A percentile compares a stretch with the other conserved stretches of the same genome.
Evolutionary conservation across 352 stramenopile species (phyloP).

Genomic region (Phytophthora idaei): DNA sequence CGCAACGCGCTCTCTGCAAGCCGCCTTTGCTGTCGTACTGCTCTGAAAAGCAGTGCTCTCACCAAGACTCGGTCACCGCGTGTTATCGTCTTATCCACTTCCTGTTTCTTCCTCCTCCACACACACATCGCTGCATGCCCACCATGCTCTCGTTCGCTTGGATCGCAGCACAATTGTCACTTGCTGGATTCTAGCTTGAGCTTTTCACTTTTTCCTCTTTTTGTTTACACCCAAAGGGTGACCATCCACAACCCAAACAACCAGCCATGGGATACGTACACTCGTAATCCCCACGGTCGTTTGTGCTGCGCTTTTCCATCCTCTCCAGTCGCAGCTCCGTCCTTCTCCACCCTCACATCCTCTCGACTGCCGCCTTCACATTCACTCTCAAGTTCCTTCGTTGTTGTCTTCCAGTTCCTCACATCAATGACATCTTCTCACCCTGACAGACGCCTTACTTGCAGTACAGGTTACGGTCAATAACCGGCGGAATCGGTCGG

Average conservation of each 20-base stretch:
- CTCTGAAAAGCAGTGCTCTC: neutral
- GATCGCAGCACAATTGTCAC: neutral
- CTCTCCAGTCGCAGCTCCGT: neutral
- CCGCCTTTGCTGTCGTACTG: constrained; percentile 2
- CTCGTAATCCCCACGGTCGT: neutral
- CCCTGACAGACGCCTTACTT: constrained; percentile 54
- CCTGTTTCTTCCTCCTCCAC: neutral
- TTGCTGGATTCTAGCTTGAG: neutral
- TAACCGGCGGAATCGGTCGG: constrained; percentile 96
- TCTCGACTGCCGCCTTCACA: constrained; percentile 30
- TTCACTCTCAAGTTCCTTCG: constrained; percentile 19
- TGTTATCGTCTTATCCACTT: constrained; percentile 1
- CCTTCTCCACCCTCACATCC: neutral
- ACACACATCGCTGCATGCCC: neutral
- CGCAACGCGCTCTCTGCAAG: neutral
- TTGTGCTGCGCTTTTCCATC: neutral
- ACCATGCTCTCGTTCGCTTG: neutral
- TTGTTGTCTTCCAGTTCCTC: constrained; percentile 6
- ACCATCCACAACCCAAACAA: constrained; percentile 23
- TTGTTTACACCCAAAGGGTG: constrained; percentile 1
- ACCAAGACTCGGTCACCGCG: neutral
- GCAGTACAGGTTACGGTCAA: constrained; percentile 99
- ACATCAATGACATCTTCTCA: constrained; percentile 6
- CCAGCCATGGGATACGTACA: neutral
- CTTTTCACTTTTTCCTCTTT: constrained; percentile 8